phyloP scores from a whole-genome alignment of 495 filamentous ascomycete genomes.

The Aspergillus sparsus region DNA sequence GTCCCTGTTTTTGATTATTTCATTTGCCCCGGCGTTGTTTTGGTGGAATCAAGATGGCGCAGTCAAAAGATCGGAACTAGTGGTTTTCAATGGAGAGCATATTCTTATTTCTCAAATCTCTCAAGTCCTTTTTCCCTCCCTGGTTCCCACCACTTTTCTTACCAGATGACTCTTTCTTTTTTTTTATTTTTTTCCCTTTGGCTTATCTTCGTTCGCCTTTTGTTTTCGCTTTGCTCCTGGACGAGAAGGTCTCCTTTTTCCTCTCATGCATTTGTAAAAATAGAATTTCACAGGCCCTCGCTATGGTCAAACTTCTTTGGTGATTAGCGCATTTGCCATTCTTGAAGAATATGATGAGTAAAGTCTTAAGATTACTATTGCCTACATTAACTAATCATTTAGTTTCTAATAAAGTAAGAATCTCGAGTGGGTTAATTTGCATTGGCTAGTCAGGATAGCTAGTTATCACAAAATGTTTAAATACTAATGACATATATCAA shows the following conservation, averaged over 20 bases:
- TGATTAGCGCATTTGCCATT: constrained; percentile 47
- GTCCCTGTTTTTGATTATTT: constrained; percentile 26
- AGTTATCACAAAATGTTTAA: too few relatives aligned
- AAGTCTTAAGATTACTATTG: constrained; percentile 22
- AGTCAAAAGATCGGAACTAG: constrained; percentile 28
- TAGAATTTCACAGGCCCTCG: constrained; percentile 40
- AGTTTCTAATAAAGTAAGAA: neutral
- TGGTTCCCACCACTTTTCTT: constrained; percentile 11
- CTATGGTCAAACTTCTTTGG: constrained; percentile 35
- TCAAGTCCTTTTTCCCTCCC: constrained; percentile 15
- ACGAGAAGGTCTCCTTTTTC: constrained; percentile 21
- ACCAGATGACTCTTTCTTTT: constrained; percentile 15
- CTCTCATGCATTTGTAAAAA: constrained; percentile 44
- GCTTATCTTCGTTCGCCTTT: too few relatives aligned
- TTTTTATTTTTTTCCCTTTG: constrained; percentile 12
- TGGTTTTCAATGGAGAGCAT: constrained; percentile 27
- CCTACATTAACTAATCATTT: constrained; percentile 6
- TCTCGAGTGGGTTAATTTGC: too few relatives aligned
- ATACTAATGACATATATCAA: too few relatives aligned
- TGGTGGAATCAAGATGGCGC: constrained; percentile 30
- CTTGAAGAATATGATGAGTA: constrained; percentile 47
- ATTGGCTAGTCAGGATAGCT: too few relatives aligned
- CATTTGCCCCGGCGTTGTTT: constrained; percentile 32
- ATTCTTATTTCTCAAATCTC: constrained; percentile 2
- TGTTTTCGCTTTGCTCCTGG: constrained; percentile 19